Conservation (phyloP, 345 rosid genomes). For the Eucalyptus tenuipes region DNA sequence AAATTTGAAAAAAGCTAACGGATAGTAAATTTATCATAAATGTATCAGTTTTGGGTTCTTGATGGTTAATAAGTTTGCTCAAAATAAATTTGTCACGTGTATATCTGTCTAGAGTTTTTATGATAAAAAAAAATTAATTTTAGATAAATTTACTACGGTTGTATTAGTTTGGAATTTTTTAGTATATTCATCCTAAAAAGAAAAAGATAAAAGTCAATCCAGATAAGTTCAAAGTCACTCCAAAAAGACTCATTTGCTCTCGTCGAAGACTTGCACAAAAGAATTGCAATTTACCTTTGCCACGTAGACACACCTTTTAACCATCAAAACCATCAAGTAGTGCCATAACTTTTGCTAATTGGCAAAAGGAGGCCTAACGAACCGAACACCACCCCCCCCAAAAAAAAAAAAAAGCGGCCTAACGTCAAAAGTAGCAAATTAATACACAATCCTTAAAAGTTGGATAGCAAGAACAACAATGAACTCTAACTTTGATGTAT, state of each 20-base stretch:
- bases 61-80: too few relatives aligned
- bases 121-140: too few relatives aligned
- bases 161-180: too few relatives aligned
- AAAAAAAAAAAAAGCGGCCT: not conserved
- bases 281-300: not conserved
- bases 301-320: not conserved
- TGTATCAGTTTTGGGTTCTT: too few relatives aligned
- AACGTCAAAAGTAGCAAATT: not conserved
- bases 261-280: not conserved
- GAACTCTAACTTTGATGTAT: not conserved
- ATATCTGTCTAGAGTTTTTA: too few relatives aligned
- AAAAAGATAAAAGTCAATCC: not conserved
- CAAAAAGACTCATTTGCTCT: not conserved
- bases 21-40: too few relatives aligned
- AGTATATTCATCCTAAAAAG: not conserved
- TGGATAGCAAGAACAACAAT: not conserved
- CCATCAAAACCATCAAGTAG: not conserved
- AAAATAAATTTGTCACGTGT: too few relatives aligned
- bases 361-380: not conserved
- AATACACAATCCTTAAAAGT: not conserved
- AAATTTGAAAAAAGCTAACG: too few relatives aligned
- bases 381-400: fast-evolving
- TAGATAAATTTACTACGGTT: too few relatives aligned
- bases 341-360: not conserved
- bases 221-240: not conserved